Base-by-base conservation (phyloP, 495 filamentous ascomycete genomes). In the Terfezia boudieri region DNA sequence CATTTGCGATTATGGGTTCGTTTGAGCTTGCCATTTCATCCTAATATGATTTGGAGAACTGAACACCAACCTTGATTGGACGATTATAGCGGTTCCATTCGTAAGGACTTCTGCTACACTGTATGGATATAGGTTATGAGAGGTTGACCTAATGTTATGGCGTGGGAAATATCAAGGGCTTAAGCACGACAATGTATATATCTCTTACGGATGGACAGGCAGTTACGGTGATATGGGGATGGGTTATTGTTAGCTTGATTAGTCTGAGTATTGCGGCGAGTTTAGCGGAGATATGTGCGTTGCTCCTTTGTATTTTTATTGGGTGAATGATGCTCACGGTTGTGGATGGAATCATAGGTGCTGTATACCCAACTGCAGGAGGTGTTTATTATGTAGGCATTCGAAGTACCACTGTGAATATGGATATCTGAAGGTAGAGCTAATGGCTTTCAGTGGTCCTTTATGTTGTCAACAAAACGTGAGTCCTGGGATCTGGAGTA, bases 131-230 rank as follows among this genome's bases (percentile, higher is more conserved):
- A 20, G 20, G 4, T 32, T 51, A 48, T 57, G 36, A 54, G 51
- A 49, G 7, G 16, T 53, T 41, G 17, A 32, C 26, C 26, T 32
- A 7, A 32, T 32, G 26, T 32, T 32, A 2, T 32, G 1, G 4
- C 4, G 26, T 32, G 26, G 26, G 26, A 4, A 20, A 55, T 49
- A 17, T 36, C 50, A 41, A 61, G 59, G 69, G 69, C 22, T 59
- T 71, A 20, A 67, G 67, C 55, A 81, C 80, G 36, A 83, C 80
- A 23, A 69, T 83, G 55, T 77, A 75, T 64, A 79, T 81, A 59
- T 76, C 77, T 5, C 70, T 84, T 16, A 72, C 71, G 37, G 77
- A 82, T 59, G 79, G 80, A 43, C 76, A 81, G 61, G 71, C 69
- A 67, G 75, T 72, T 16, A 70, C 69, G 23, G 61, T 72, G 36